phyloP scores from a whole-genome alignment of 2,329 filamentous ascomycete species.

The Cladosporium sp. region DNA sequence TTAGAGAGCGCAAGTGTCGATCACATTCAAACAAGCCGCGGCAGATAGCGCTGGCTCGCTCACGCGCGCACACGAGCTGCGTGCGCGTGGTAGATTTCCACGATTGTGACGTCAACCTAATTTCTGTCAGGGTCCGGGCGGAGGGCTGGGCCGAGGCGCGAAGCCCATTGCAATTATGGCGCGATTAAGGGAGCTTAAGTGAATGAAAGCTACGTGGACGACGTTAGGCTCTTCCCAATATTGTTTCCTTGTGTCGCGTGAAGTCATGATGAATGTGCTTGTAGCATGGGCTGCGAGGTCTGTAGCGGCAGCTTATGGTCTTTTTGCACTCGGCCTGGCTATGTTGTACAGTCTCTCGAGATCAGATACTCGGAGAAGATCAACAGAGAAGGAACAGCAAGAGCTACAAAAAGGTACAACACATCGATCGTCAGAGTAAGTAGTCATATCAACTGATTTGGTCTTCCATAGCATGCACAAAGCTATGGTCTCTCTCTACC shows the following conservation, averaged over 20 bases:
- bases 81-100: not conserved
- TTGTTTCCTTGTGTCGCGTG: not conserved
- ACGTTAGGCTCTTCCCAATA: not conserved
- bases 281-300: not conserved
- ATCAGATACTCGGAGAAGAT: not conserved
- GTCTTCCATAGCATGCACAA: constrained; percentile 48
- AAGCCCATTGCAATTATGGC: not conserved
- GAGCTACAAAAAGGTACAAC: not conserved
- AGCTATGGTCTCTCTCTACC: constrained; percentile 57
- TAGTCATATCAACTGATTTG: not conserved
- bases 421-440: not conserved
- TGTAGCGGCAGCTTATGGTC: not conserved
- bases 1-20: not conserved
- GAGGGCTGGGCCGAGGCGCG: not conserved
- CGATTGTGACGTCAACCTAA: not conserved
- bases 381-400: not conserved
- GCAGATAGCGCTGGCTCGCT: not conserved
- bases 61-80: constrained; percentile 5
- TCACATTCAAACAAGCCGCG: constrained; percentile 8
- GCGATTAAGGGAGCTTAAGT: not conserved
- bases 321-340: not conserved
- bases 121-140: not conserved
- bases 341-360: constrained; percentile 1
- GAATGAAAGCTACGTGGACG: not conserved
- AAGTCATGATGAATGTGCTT: not conserved